Evolutionary conservation across 1,284 basidiomycete species (phyloP), one percentile per base, ranked within the genome.

Genomic region (Somion occarium): DNA sequence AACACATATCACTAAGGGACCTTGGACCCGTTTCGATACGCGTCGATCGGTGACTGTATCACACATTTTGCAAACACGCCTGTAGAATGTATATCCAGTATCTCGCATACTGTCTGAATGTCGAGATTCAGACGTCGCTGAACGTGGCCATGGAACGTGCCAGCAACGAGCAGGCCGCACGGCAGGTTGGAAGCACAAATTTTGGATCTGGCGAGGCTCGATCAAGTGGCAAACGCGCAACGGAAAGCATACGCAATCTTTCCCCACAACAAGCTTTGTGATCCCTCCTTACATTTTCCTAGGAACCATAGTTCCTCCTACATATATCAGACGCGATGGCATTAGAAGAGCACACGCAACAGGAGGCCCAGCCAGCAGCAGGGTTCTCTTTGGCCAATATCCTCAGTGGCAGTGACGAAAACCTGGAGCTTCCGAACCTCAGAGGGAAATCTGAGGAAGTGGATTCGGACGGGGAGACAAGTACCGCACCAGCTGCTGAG

Each of bases 381-480:
- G 56, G 47, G 2, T 84, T 86, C 58, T 85, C 83, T 30, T 73
- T 88, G 23, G 76, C 80, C 60, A 83, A 80, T 56, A 88, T 88
- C 60, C 75, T 88, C 43, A 68, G 78, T 46, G 69, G 77, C 50
- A 71, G 81, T 53, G 79, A 83, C 59, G 83, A 85, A 54, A 62
- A 70, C 38, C 23, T 43, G 19, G 83, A 84, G 56, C 77, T 82
- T 60, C 74, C 74, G 3, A 23, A 5, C 5, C 22, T 43, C 13
- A 59, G 62, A 49, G 69, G 69, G 41, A 59, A 64, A 24, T 63
- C 53, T 5, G 69, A 72, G 19, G 73, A 71, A 37, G 81, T 80
- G 20, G 73, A 71, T 7, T 85, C 80, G 82, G 84, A 88, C 53
- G 83, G 88, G 57, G 85, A 85, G 60, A 68, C 70, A 2, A 63